Percentiles rank a stretch among this genome's conserved stretches.
Evolutionary conservation across 2,329 filamentous ascomycete species (phyloP).

Genomic region (Fusarium foetens): DNA sequence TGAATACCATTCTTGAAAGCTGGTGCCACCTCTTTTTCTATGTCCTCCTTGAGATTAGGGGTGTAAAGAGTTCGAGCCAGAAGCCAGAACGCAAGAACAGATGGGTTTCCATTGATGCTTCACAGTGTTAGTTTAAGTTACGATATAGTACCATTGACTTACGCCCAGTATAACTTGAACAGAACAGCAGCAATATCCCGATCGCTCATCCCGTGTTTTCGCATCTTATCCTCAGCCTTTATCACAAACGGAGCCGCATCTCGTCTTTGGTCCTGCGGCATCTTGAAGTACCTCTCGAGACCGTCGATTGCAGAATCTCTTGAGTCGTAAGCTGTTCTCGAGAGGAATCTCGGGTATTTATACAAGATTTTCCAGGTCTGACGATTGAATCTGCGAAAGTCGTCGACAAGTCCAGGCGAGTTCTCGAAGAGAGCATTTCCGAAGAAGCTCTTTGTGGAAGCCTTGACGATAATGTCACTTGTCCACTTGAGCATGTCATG

Average conservation of each 20-base stretch:
- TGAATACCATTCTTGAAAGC: not conserved
- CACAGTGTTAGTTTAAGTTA: not conserved
- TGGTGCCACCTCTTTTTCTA: not conserved
- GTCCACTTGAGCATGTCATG: not conserved
- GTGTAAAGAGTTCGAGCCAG: not conserved
- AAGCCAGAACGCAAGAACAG: not conserved
- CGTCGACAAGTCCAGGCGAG: not conserved
- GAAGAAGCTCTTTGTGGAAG: not conserved
- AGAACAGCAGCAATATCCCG: not conserved
- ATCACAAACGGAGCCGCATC: not conserved
- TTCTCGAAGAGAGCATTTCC: not conserved
- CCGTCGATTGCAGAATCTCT: not conserved
- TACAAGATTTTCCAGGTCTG: not conserved
- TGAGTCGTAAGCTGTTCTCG: fast-evolving
- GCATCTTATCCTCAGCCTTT: not conserved
- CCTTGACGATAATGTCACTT: not conserved
- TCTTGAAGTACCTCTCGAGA: not conserved
- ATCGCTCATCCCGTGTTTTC: not conserved
- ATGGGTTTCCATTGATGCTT: not conserved
- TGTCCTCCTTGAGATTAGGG: not conserved
- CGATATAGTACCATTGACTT: not conserved
- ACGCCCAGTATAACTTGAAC: not conserved
- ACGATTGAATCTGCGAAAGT: not conserved
- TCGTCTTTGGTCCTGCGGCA: not conserved
- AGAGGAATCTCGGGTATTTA: not conserved